Evolutionary conservation across 225 moss, liverwort and hornwort species (phyloP).

Genomic region (Lunularia cruciata): DNA sequence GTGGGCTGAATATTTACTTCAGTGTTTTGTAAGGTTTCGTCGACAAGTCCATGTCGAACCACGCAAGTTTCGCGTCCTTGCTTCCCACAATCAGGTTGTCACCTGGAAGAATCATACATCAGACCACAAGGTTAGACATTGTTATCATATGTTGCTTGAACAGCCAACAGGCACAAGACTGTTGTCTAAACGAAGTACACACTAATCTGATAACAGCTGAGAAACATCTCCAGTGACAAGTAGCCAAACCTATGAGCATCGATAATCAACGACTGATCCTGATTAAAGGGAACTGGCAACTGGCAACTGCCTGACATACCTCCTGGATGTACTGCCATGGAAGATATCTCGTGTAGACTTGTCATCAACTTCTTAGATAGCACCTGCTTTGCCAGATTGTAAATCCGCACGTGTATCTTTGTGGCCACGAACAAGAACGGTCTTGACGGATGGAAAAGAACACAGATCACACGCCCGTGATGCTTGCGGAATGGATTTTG

Average conservation of each 20-base stretch:
- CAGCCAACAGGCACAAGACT: neutral
- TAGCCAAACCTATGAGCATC: too few relatives aligned
- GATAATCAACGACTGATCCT: neutral
- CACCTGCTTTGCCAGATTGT: constrained; percentile 83
- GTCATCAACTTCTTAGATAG: constrained; percentile 94
- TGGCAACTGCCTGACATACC: constrained; percentile 39
- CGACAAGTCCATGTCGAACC: constrained; percentile 99
- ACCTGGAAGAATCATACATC: constrained; percentile 48
- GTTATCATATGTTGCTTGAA: neutral
- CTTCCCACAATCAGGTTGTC: constrained; percentile 94
- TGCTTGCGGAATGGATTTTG: constrained; percentile 97
- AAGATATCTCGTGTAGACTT: constrained; percentile 77
- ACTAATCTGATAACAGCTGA: neutral
- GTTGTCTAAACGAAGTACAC: neutral
- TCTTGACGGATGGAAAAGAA: constrained; percentile 89
- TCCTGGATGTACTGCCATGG: constrained; percentile 90
- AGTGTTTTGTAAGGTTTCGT: constrained; percentile 90
- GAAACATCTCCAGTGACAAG: neutral
- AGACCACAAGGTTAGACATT: too few relatives aligned
- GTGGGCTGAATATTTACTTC: constrained; percentile 47
- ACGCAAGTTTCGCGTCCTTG: constrained; percentile 88
- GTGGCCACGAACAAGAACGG: constrained; percentile 96
- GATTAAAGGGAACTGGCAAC: neutral
- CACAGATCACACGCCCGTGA: constrained; percentile 83
- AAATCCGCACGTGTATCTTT: constrained; percentile 91